Percentiles rank a stretch among this genome's conserved stretches.
phyloP scores from a whole-genome alignment of 768 basidiomycete species.

The Suillus plorans region DNA sequence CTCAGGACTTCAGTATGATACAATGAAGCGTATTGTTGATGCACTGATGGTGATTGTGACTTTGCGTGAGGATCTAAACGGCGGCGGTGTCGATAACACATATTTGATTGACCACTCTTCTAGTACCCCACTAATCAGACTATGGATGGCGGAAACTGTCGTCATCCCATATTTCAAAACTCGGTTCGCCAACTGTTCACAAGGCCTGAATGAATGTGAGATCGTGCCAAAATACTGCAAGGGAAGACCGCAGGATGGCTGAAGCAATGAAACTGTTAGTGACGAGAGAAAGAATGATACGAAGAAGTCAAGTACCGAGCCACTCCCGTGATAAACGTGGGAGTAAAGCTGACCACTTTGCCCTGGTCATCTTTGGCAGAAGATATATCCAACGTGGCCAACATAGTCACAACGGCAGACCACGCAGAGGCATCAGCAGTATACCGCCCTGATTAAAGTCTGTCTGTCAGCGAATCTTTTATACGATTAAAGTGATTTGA shows the following conservation, averaged over 20 bases:
- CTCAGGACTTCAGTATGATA: too few species aligned
- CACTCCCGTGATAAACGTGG: neutral
- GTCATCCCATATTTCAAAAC: too few species aligned
- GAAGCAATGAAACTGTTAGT: neutral
- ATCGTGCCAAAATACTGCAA: neutral
- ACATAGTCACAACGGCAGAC: slow-evolving; percentile 19
- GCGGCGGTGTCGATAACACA: too few species aligned
- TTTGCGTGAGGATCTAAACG: too few species aligned
- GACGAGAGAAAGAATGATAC: too few species aligned
- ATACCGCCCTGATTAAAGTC: slow-evolving; percentile 16
- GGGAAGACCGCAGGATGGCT: neutral
- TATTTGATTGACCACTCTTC: too few species aligned
- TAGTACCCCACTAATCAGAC: too few species aligned
- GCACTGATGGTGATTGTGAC: too few species aligned
- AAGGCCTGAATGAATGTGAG: neutral
- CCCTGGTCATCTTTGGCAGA: slow-evolving; percentile 4
- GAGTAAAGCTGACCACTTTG: slow-evolving; percentile 1
- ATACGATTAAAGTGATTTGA: neutral
- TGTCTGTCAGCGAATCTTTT: neutral
- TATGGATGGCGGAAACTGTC: too few species aligned
- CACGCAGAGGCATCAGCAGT: slow-evolving; percentile 20
- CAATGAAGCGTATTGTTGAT: too few species aligned
- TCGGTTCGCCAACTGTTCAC: neutral
- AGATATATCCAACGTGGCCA: slow-evolving; percentile 9
- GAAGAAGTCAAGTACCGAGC: neutral